Evolutionary conservation across 176 grass and related monocot genomes (phyloP), one percentile per base, ranked within the genome.

Genomic region (Rhynchospora tenuis): DNA sequence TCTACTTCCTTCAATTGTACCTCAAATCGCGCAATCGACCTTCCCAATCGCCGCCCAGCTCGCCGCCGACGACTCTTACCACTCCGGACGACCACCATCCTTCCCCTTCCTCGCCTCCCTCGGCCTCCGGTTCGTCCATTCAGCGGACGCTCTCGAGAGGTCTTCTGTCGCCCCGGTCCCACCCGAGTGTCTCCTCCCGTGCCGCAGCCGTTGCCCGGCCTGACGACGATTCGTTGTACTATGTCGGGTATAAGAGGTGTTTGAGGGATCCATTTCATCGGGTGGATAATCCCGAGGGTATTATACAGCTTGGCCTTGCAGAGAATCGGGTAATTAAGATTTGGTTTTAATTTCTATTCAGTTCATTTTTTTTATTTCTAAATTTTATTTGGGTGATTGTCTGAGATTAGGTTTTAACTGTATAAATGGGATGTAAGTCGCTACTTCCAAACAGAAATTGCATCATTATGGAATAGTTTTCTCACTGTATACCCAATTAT

Each of bases 1-100:
- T 98, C 92, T 98, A 98, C 90, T 90, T 98, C 84, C 84, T 98
- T 81, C 95, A 98, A 86, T 89, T 98, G 79, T 98, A 98, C 89
- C 86, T 98, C 87, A 94, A 94, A 68, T 80, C 73, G 69, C 95
- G 90, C 90, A 86, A 94, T 57, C 90, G 92, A 6, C 87, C 90
- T 2, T 82, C 86, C 7, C 87, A 67, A 52, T 86, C 84, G 17
- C 84, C 17, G 0, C 79, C 82, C 0, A 15, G 44, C 17, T 50
- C 65, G 12, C 44, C 59, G 14, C 5, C 74, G 15, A 64, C 56
- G 6, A 38, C 89, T 3, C 52, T 56, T 50, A 79, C 84, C 47
- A 43, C 78, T 14, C 4, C 83, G 0, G 42, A 62, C 13, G 19
- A 57, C n/a, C 16, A 56, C 43, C 0, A 13, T 31, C 0, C 17